Evolutionary conservation across 179 eudicot species (phyloP).

Genomic region (Drosera spatulata): DNA sequence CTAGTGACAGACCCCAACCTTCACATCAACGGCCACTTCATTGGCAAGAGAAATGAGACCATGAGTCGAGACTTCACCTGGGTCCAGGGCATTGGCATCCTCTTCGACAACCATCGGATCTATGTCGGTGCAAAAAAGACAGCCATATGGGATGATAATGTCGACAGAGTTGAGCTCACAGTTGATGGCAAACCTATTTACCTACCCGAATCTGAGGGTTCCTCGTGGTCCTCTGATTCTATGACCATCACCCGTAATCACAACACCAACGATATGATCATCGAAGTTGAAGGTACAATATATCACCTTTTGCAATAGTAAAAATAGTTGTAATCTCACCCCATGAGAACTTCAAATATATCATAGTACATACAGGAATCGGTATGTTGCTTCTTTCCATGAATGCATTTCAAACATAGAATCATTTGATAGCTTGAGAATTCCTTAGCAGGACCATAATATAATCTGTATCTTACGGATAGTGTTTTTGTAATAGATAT

Average conservation of each 20-base stretch:
- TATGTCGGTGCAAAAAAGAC: slow-evolving; percentile 9
- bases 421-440: not conserved
- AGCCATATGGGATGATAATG: slow-evolving; percentile 32
- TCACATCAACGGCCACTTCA: too few species aligned
- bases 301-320: not conserved
- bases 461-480: not conserved
- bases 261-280: slow-evolving; percentile 29
- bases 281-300: slow-evolving; percentile 27
- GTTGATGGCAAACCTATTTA: slow-evolving; percentile 32
- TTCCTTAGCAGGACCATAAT: not conserved
- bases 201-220: slow-evolving; percentile 21
- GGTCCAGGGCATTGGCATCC: slow-evolving; percentile 60
- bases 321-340: not conserved
- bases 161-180: slow-evolving; percentile 36
- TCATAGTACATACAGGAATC: too few species aligned
- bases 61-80: slow-evolving; percentile 64
- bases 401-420: not conserved
- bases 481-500: not conserved
- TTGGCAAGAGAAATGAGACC: slow-evolving; percentile 23
- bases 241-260: slow-evolving; percentile 26
- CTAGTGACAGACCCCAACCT: too few species aligned
- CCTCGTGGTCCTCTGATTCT: slow-evolving; percentile 17
- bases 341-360: not conserved
- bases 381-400: not conserved
- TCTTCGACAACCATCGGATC: slow-evolving; percentile 41